Conservation (phyloP, 768 basidiomycete species). For the Russula sp. region DNA sequence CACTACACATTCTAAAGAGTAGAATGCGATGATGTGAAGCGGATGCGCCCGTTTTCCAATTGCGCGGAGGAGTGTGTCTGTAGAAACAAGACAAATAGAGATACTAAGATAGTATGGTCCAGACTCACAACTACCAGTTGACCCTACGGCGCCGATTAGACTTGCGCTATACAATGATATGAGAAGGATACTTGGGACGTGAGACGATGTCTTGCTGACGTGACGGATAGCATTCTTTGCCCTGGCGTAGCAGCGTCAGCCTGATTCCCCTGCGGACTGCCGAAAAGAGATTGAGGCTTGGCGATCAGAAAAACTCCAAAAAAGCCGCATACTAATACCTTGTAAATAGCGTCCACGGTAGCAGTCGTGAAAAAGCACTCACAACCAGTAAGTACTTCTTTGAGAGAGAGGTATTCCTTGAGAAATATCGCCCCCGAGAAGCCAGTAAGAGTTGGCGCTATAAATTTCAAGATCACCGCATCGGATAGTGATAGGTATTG, state of each 20-base stretch:
- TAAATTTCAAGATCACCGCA: conserved; percentile 69
- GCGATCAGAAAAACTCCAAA: conserved; percentile 78
- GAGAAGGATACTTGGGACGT: background rate
- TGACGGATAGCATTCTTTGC: conserved; percentile 56
- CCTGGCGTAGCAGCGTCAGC: conserved; percentile 24
- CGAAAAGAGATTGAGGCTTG: conserved; percentile 70
- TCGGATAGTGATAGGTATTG: conserved; percentile 75
- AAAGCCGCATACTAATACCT: conserved; percentile 50
- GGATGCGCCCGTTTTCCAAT: conserved; percentile 75
- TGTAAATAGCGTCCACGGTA: background rate
- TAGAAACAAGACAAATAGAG: background rate
- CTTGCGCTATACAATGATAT: conserved; percentile 40
- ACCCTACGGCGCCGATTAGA: conserved; percentile 56
- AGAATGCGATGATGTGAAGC: conserved; percentile 64
- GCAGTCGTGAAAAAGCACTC: conserved; percentile 14
- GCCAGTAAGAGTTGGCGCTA: conserved; percentile 60
- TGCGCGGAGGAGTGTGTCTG: conserved; percentile 51
- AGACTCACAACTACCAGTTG: conserved; percentile 60
- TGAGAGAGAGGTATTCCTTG: conserved; percentile 50
- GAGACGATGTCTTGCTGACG: conserved; percentile 31
- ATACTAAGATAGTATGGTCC: background rate
- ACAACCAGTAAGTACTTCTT: conserved; percentile 53
- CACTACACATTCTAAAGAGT: conserved; percentile 51
- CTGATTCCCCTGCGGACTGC: conserved; percentile 25
- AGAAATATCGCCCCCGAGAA: conserved; percentile 57